Evolutionary conservation across 345 rosid species (phyloP), one percentile per base, ranked within the genome.

Genomic region (Camelina neglecta): DNA sequence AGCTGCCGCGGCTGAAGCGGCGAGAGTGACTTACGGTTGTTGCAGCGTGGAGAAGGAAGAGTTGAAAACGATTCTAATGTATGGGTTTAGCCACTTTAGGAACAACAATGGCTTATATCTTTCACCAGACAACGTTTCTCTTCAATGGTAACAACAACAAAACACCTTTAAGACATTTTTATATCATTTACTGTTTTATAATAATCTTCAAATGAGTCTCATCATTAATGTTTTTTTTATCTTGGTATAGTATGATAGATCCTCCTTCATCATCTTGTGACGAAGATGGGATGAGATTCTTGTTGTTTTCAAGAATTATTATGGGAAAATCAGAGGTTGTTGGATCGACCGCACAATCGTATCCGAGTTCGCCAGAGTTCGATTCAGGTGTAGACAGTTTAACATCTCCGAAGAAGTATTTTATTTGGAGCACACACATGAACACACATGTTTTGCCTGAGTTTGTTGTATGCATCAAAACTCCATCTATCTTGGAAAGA

Each of bases 391-490:
- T 90, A 0, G 97, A 93, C 64, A 67, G 68, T 29, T 51, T 86
- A 2, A 20, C 56, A 2, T 64, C 80, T 53, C 90, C 92, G 0
- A 90, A 68, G 54, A 87, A 72, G 81, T 89, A 81, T 75, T 81
- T 91, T 11, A 64, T 93, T 8, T 89, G 98, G 96, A 86, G 83
- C 54, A 83, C 84, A 26, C 79, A 84, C 70, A 74, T 86, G 87
- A 90, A 93, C 71, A 81, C 87, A 53, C 90, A 88, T 67, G 80
- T 93, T 75, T 79, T 86, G 72, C 93, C 92, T 0, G 89, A 89
- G 72, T 88, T 75, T 67, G 49, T 88, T 3, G 58, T 93, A 16
- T 86, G 86, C 80, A 81, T 90, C 80, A 85, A 71, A 75, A 75
- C 87, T 33, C 81, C 91, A 49, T 38, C 81, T 58, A 51, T 69